Base-by-base conservation (phyloP, 805 yeast genomes). In the Candida manassasensis region DNA sequence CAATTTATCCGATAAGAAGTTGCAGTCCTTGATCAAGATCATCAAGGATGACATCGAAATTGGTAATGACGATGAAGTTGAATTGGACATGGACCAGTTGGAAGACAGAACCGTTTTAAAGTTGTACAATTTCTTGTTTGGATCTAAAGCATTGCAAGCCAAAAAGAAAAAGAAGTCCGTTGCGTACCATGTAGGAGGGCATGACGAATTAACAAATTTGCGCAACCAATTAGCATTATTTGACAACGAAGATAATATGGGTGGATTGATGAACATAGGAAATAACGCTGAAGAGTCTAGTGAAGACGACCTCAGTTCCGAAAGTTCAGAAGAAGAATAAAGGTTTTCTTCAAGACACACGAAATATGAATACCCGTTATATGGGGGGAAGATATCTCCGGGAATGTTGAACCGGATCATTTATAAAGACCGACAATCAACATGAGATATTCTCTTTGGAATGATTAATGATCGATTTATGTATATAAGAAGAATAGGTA, bases 51-150 rank as follows among this genome's bases (percentile, higher is more conserved):
- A 74, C 49, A 55, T 67, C 34, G 68, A 63, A 37, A 55, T 63
- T 34, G 53, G 59, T 32, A 90, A 87, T 49, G 97, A 90, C 39
- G 97, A 93, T 42, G 71, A 65, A 66, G 93, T 93, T 42, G 98
- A 93, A 67, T 73, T 93, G 41, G 98, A 93, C 60, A 84, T 93
- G 80, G 97, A 93, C 56, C 83, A 83, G 60, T 72, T 93, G 48
- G 96, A 86, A 50, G 87, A 86, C 45, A 67, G 76, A 27, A 89
- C 97, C 1, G 73, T 90, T 36, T 63, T 85, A 55, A 84, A 85
- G 52, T 68, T 93, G 43, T 90, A 88, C 70, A 81, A 83, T 56
- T 84, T 82, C 48, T 87, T 93, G 47, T 66, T 67, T 43, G 71
- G 70, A 24, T 62, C 61, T 45, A 63, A 62, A 51, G 63, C 65